Evolutionary conservation across 2,329 filamentous ascomycete species (phyloP), one percentile per base, ranked within the genome.

Genomic region (Hawksworthiomyces lignivorus): DNA sequence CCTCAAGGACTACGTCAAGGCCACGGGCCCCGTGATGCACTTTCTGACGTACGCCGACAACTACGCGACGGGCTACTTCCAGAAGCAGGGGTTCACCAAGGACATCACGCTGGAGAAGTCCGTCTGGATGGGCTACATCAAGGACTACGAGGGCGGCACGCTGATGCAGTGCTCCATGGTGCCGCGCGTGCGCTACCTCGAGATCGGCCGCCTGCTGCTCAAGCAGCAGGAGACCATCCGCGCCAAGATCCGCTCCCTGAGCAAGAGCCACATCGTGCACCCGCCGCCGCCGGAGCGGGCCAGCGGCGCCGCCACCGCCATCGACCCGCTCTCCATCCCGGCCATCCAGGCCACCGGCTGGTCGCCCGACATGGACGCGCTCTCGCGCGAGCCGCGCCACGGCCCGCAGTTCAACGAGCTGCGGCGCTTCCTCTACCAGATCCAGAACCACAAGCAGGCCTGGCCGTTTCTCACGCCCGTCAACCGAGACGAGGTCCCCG

Each of bases 121-220:
- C 3, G 82, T 88, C 3, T 98, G 92, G 92, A 97, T 97, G 92
- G 92, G 92, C 2, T 98, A 97, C 56, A 98, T 98, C 69, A 98
- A 98, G 61, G 92, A 98, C 60, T 98, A 98, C 61, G 92, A 98
- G 64, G 92, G 92, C 44, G 92, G 92, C 44, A 98, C 92, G 0
- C 94, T 98, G 48, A 98, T 98, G 92, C 92, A 98, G 66, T 98
- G 92, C 58, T 87, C 84, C 41, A 97, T 98, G 92, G 75, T 98
- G n/a, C 90, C 90, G 7, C 85, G 84, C 48, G 87, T 97, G 40
- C 84, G 92, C 36, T 98, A 98, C 62, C 81, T 98, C 6, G 90
- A 98, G 62, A 78, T 82, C 54, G 85, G 87, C 4, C 82, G 89
- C 47, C 94, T 98, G 87, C 74, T 98, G 2, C 75, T 95, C 36